A percentile compares a stretch with the other conserved stretches of the same genome.
Evolutionary conservation across 2,329 filamentous ascomycete genomes (phyloP).

Genomic region (Chaetomiaceae sp.): DNA sequence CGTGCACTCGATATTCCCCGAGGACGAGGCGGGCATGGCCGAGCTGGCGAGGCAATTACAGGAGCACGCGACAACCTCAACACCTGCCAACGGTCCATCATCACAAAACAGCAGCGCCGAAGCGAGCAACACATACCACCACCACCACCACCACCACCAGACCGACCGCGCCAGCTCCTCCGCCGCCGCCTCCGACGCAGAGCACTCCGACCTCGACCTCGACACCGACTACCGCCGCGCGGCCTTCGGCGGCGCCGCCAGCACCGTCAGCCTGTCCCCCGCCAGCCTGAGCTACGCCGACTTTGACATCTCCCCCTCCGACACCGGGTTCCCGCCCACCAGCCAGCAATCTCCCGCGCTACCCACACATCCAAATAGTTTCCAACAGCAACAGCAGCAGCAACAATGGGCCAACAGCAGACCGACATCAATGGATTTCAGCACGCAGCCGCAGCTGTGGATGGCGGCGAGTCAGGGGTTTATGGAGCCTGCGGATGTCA

Average conservation of each 20-base stretch:
- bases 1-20: constrained; percentile 55
- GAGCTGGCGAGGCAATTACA: constrained; percentile 54
- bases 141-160: constrained; percentile 20
- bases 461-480: constrained; percentile 4
- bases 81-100: constrained; percentile 30
- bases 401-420: background rate
- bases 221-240: constrained; percentile 51
- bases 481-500: background rate
- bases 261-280: constrained; percentile 47
- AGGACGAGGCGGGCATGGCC: constrained; percentile 54
- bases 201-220: constrained; percentile 53
- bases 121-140: constrained; percentile 6
- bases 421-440: constrained; percentile 9
- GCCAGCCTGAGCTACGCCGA: constrained; percentile 49
- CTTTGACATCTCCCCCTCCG: constrained; percentile 23
- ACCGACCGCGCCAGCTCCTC: constrained; percentile 51
- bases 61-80: constrained; percentile 30
- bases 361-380: constrained; percentile 4
- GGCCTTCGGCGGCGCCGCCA: constrained; percentile 41
- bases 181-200: constrained; percentile 42
- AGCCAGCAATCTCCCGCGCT: constrained; percentile 9
- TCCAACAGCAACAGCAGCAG: background rate
- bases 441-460: constrained; percentile 6
- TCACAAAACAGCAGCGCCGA: constrained; percentile 16
- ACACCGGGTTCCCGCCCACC: constrained; percentile 22